Base-by-base conservation (phyloP, 139 green algal genomes). In the Picocystis salinarum region DNA sequence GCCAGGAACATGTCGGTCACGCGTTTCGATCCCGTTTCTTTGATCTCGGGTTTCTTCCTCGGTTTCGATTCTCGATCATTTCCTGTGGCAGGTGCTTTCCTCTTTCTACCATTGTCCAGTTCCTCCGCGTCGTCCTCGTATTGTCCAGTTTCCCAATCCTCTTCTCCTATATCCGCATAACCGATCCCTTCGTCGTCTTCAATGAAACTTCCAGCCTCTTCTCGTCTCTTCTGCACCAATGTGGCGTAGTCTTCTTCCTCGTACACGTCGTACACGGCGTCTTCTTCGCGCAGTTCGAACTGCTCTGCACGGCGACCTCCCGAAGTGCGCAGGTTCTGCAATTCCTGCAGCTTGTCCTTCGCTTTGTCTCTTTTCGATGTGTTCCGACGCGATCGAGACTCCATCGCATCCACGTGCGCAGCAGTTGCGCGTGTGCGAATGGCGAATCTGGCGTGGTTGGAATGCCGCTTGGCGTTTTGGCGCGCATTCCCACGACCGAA, bases 101-200 rank as follows among this genome's bases (percentile, higher is more conserved):
- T 28, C 31, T 37, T 52, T 9, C 41, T 19, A 6, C 42, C 56
- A 19, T 70, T 51, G 3, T 44, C 47, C 36, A 52, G 30, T 4
- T 24, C 36, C 31, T 45, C 23, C 7, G 42, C 55, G 28, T 37
- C 47, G 27, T 51, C 25, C 11, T 47, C 53, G n/a, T 46, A 11
- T 68, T 57, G 47, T 61, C 67, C 71, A 91, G 28, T 92, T 74
- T n/a, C n/a, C n/a, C n/a, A n/a, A 6, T 91, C 73, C 39, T 95
- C 83, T 52, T 91, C 81, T 0, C 79, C 85, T 25, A 87, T 66
- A 33, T 96, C 83, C 24, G 40, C 62, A 42, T 94, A 94, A 3
- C 45, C 62, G 17, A 69, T 30, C 15, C 42, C 48, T 18, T 67
- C 63, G 19, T 73, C 64, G 24, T 39, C 54, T 23, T 65, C 64